Percentiles rank a stretch among this genome's conserved stretches.
Evolutionary conservation across 495 filamentous ascomycete species (phyloP).

Genomic region (Xanthoparmelia taractica): DNA sequence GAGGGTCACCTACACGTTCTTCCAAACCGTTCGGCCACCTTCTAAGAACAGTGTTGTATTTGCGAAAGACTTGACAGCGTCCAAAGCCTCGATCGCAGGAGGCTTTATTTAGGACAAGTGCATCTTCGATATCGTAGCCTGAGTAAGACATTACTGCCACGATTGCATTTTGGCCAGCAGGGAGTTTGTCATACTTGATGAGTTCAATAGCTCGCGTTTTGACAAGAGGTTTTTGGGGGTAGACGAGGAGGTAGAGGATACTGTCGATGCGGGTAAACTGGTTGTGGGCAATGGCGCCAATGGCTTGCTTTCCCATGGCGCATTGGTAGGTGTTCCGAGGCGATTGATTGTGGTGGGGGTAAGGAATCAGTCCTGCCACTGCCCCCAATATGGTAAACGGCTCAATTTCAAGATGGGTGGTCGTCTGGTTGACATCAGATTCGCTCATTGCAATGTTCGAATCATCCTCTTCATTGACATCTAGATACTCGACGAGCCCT

Average conservation of each 20-base stretch:
- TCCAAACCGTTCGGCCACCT: slow-evolving; percentile 72
- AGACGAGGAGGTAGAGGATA: slow-evolving; percentile 90
- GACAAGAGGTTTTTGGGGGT: slow-evolving; percentile 96
- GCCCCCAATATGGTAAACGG: slow-evolving; percentile 97
- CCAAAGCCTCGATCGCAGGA: slow-evolving; percentile 91
- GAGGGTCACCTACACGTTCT: slow-evolving; percentile 58
- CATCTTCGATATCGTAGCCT: slow-evolving; percentile 99
- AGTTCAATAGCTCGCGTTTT: slow-evolving; percentile 94
- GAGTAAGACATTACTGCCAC: slow-evolving; percentile 99
- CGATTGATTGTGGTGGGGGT: slow-evolving; percentile 98
- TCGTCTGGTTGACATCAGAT: slow-evolving; percentile 64
- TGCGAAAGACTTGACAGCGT: slow-evolving; percentile 90
- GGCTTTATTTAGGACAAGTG: slow-evolving; percentile 91
- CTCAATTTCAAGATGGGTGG: slow-evolving; percentile 94
- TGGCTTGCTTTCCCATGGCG: slow-evolving; percentile 99
- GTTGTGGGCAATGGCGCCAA: slow-evolving; percentile 94
- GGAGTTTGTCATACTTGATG: slow-evolving; percentile 94
- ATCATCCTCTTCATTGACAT: slow-evolving; percentile 98
- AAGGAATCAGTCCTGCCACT: slow-evolving; percentile 92
- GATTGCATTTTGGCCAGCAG: slow-evolving; percentile 91
- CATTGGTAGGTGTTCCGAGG: slow-evolving; percentile 99
- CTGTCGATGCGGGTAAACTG: slow-evolving; percentile 95
- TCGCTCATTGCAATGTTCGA: slow-evolving; percentile 86
- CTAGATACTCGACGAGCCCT: slow-evolving; percentile 90
- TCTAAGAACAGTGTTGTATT: slow-evolving; percentile 67